Evolutionary conservation across 2,329 filamentous ascomycete species (phyloP), one percentile per base, ranked within the genome.

Genomic region (Aspergillus fumigatus): DNA sequence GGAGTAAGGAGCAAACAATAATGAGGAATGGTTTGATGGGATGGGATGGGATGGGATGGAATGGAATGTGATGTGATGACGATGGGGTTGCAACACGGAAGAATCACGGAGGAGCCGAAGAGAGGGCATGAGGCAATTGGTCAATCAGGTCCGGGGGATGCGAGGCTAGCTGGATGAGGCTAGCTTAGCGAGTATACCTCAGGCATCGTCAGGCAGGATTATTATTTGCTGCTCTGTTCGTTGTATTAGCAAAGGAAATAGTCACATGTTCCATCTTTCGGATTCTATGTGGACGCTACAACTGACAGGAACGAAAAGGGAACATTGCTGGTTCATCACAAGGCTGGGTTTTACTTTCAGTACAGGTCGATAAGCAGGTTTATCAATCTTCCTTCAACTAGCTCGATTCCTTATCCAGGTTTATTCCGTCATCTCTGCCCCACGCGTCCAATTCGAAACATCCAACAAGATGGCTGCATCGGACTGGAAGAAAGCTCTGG

Each of bases 401-500:
- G 40, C 40, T 43, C 40, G 4, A 21, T 11, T 47, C 43, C 43
- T 23, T 47, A 21, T 47, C 43, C 43, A 47, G 43, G 11, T 47
- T 47, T 59, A 62, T 65, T 63, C 63, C 57, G 60, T 64, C 59
- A 59, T 63, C 10, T 54, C 58, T 53, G 63, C 64, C 71, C 67
- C 64, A 51, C 43, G 43, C 21, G 21, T 47, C 43, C 5, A 17
- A 47, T 26, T 14, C 43, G 21, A 23, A 47, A 47, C 21, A 47
- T 47, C 43, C 19, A 47, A 25, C 43, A 75, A 85, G 80, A 75
- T 74, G 70, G 54, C 63, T 19, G 61, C 67, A 35, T 51, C 59
- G 26, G 66, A 65, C 40, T 87, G 85, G 85, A 81, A 76, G 64
- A 68, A 69, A 23, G 71, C 73, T 2, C 70, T 88, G 56, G 80